These are phyloP conservation scores for Ogataea sp. DNA, from an alignment of 805 yeast genomes.

Conservation along the genomic window DNA sequence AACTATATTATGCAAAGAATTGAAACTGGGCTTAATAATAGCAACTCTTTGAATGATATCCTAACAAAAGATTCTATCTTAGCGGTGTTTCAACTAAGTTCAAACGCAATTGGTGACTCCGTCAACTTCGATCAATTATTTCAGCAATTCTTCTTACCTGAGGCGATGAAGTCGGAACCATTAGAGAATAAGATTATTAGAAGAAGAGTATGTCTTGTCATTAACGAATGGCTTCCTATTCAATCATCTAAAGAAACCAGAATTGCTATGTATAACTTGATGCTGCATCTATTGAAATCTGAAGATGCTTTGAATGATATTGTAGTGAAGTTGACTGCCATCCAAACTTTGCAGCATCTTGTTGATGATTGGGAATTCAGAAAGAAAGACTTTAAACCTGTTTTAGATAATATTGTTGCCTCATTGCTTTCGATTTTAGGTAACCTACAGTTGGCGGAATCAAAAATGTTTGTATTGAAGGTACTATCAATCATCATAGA, in stretches of 20 bases:
- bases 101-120: slow-evolving; percentile 52
- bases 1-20: slow-evolving; percentile 53
- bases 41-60: slow-evolving; percentile 29
- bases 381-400: slow-evolving; percentile 60
- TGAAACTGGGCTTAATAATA: slow-evolving; percentile 27
- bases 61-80: slow-evolving; percentile 72
- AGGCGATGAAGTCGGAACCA: slow-evolving; percentile 36
- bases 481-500: slow-evolving; percentile 57
- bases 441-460: slow-evolving; percentile 54
- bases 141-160: slow-evolving; percentile 57
- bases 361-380: slow-evolving; percentile 86
- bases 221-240: slow-evolving; percentile 74
- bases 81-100: slow-evolving; percentile 75
- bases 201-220: slow-evolving; percentile 68
- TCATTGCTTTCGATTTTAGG: slow-evolving; percentile 43
- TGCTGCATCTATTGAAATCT: slow-evolving; percentile 34
- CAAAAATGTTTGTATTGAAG: slow-evolving; percentile 65
- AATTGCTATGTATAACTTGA: slow-evolving; percentile 48
- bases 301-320: slow-evolving; percentile 48
- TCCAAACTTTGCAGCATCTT: slow-evolving; percentile 58
- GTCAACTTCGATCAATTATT: slow-evolving; percentile 66
- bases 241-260: slow-evolving; percentile 55
- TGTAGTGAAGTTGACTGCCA: slow-evolving; percentile 74
- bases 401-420: slow-evolving; percentile 41
- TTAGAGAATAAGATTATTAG: slow-evolving; percentile 55